Conservation (phyloP, 345 rosid species). For the Laguncularia racemosa region DNA sequence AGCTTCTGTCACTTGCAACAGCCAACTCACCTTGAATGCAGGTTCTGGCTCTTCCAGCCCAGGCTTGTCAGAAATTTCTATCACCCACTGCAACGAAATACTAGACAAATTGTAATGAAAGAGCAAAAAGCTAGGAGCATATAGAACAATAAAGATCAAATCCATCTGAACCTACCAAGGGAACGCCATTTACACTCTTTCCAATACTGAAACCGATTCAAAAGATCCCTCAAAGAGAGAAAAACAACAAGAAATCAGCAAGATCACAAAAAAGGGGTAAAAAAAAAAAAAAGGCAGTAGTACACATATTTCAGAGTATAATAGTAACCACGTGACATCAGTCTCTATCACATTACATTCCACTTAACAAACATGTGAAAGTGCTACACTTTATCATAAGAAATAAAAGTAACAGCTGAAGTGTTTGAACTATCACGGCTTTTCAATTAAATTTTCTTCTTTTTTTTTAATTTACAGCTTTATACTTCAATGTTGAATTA, state of each 20-base stretch:
- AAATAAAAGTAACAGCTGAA: too few species aligned
- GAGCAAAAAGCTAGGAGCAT: not conserved
- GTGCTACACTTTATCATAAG: too few species aligned
- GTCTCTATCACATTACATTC: too few species aligned
- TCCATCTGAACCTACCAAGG: slow-evolving; percentile 54
- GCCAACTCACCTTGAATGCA: slow-evolving; percentile 78
- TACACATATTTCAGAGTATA: too few species aligned
- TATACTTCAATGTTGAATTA: too few species aligned
- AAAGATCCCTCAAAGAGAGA: slow-evolving; percentile 82
- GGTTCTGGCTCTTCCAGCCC: slow-evolving; percentile 84
- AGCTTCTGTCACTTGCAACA: not conserved
- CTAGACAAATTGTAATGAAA: slow-evolving; percentile 6
- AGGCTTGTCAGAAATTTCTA: slow-evolving; percentile 91
- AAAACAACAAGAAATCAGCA: slow-evolving; percentile 53
- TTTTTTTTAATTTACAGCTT: too few species aligned
- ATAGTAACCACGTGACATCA: too few species aligned
- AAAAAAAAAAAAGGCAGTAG: too few species aligned
- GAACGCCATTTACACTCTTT: slow-evolving; percentile 80
- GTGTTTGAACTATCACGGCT: too few species aligned
- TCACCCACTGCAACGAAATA: slow-evolving; percentile 61
- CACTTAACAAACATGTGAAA: too few species aligned
- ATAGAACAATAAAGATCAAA: not conserved
- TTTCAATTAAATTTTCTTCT: too few species aligned
- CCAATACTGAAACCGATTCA: slow-evolving; percentile 75
- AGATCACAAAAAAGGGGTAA: slow-evolving; percentile 5